A percentile compares a stretch with the other conserved stretches of the same genome.
Conservation (phyloP, 2,329 filamentous ascomycete genomes). For the Uncinocarpus reesii region DNA sequence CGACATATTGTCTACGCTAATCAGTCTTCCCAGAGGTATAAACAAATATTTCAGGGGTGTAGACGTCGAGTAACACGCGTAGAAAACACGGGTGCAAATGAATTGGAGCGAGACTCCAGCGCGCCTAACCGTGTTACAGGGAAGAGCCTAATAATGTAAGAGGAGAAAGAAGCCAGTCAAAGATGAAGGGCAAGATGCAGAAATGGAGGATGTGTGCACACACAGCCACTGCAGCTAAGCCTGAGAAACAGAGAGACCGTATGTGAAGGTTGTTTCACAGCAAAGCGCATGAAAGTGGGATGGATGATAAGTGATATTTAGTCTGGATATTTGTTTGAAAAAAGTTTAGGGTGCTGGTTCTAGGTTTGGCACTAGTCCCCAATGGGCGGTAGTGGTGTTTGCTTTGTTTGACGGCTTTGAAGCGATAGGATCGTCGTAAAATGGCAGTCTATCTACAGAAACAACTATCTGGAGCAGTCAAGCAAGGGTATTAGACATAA, state of each 20-base stretch:
- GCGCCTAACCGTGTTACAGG: slow-evolving; percentile 10
- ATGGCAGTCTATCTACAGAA: too few relatives aligned
- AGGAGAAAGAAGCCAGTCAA: not conserved
- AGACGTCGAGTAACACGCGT: not conserved
- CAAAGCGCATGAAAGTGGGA: slow-evolving; percentile 11
- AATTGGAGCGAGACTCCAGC: not conserved
- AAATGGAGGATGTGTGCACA: not conserved
- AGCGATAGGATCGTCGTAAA: too few relatives aligned
- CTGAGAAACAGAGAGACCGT: slow-evolving; percentile 1
- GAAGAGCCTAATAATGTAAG: not conserved
- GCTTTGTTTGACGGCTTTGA: not conserved
- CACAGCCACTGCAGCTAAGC: slow-evolving; percentile 7
- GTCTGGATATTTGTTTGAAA: slow-evolving; percentile 10
- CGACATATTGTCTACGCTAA: slow-evolving; percentile 52
- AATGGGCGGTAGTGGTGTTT: slow-evolving; percentile 3
- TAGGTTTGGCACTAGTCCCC: slow-evolving; percentile 5
- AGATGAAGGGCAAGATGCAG: not conserved
- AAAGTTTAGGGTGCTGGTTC: slow-evolving; percentile 8
- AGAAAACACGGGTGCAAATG: not conserved
- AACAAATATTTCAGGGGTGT: not conserved
- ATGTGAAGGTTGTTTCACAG: slow-evolving; percentile 4
- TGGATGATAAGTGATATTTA: slow-evolving; percentile 11
- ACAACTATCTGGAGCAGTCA: too few relatives aligned
- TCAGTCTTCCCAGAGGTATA: not conserved
- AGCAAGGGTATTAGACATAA: slow-evolving; percentile 6